A percentile compares a stretch with the other conserved stretches of the same genome.
These are phyloP conservation scores for Rhodomyrtus psidioides DNA, from an alignment of 441 rosid species.

Conservation along the genomic window DNA sequence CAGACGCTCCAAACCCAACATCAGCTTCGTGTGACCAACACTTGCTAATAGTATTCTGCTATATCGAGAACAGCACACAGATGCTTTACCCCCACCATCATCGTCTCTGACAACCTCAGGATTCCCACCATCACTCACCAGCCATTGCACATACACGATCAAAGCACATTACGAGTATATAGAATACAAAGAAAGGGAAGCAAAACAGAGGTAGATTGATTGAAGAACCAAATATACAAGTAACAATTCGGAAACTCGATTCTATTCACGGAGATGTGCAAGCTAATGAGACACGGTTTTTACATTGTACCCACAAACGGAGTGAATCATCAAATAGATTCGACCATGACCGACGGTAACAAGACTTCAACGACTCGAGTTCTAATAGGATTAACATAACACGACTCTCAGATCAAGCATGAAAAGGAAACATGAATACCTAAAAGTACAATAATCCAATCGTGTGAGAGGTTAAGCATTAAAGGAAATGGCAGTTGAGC, in stretches of 20 bases:
- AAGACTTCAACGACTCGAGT: not conserved
- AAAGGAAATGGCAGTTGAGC: no score
- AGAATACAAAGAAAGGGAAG: not conserved
- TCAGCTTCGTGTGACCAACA: no score
- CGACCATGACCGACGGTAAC: accelerated
- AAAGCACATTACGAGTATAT: not conserved
- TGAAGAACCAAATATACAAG: not conserved
- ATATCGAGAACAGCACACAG: not conserved
- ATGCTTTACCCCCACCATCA: not conserved
- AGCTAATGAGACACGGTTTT: not conserved
- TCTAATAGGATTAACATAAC: not conserved
- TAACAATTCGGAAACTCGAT: not conserved
- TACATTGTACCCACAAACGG: accelerated
- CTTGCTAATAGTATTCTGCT: no score
- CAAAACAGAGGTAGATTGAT: not conserved
- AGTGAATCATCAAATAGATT: no score
- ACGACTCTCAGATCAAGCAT: not conserved
- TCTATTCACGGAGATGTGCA: no score
- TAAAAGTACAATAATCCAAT: not conserved
- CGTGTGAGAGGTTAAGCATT: accelerated
- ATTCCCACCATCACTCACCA: accelerated
- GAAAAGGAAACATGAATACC: not conserved
- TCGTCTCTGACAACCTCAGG: not conserved
- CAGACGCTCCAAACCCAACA: not conserved
- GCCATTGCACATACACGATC: not conserved